Base-by-base conservation (phyloP, 2,329 filamentous ascomycete species). In the Simplicillium aogashimaense region DNA sequence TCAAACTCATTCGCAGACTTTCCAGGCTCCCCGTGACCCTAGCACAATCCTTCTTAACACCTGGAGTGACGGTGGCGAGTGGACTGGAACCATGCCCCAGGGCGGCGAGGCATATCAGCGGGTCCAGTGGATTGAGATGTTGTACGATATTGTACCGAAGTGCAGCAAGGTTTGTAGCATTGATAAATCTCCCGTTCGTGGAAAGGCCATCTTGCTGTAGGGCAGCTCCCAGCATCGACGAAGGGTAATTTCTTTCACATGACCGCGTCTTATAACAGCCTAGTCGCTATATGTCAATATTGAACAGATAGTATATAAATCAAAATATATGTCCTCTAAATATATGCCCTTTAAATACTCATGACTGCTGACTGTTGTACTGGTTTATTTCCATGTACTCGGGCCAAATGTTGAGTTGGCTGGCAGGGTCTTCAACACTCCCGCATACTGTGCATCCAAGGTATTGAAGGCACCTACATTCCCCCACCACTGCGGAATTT, bases 41-140 rank as follows among this genome's bases (percentile, higher is more conserved):
- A 67, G 66, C 32, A 63, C 62, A 30, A 51, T 78, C 32, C 64
- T 70, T 10, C 61, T 79, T 43, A 79, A 78, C 48, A 64, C 74
- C 38, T 80, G 76, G 75, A 72, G 71, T 37, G 69, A 78, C 43
- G 75, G 74, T 3, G 69, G 70, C 3, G 55, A 59, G 20, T 80
- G 75, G 74, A 69, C 69, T 5, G 74, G 73, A 6, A 64, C 68
- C 29, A 77, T 80, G 74, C 61, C 52, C 1, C 56, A 61, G 8
- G 63, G 63, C 1, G 61, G 60, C 13, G 59, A 60, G 32, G 74
- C 74, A 0, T 70, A 69, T 44, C 60, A 78, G 47, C 69, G 78
- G 48, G 64, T 79, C 11, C 69, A 76, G 59, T 79, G 74, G 74
- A 67, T 79, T 37, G 74, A 80, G 53, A 59, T 79, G 48, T 60